These are phyloP conservation scores for Immersiella caudata DNA, from an alignment of 495 filamentous ascomycete species.

Conservation along the genomic window DNA sequence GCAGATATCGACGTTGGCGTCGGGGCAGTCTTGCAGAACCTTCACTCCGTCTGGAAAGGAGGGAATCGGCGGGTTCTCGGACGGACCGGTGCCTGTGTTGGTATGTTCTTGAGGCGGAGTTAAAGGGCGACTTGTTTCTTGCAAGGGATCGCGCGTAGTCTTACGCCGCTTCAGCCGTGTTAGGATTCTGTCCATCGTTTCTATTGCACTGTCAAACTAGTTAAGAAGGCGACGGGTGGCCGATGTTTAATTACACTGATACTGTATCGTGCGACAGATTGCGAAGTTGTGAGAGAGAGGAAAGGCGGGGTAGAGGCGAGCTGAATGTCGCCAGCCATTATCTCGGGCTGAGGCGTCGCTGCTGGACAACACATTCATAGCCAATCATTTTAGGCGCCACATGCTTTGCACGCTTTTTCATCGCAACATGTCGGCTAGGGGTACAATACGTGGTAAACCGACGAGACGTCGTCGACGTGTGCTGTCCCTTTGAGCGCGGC, in stretches of 20 bases:
- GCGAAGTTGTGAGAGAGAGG: constrained; percentile 18
- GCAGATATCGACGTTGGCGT: constrained; percentile 30
- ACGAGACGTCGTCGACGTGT: no score
- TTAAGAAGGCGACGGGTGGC: constrained; percentile 12
- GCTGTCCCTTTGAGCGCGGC: no score
- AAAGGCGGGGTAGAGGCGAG: constrained; percentile 15
- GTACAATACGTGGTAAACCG: no score
- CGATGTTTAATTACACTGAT: constrained; percentile 11
- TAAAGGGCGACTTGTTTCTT: constrained; percentile 13
- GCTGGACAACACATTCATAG: constrained; percentile 14
- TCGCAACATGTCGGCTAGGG: constrained; percentile 12
- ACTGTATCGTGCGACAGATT: constrained; percentile 12
- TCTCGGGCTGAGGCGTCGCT: constrained; percentile 16
- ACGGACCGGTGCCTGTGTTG: constrained; percentile 18
- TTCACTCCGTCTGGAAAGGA: constrained; percentile 26
- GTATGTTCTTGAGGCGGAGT: constrained; percentile 10
- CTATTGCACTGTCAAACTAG: constrained; percentile 5
- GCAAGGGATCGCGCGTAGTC: constrained; percentile 8
- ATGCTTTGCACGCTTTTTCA: constrained; percentile 19
- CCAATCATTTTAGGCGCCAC: constrained; percentile 16
- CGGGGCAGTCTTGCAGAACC: constrained; percentile 24
- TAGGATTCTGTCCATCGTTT: constrained; percentile 14
- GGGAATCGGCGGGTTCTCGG: constrained; percentile 10
- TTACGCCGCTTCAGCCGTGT: constrained; percentile 13
- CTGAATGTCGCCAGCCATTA: constrained; percentile 17